phyloP scores from a whole-genome alignment of 345 rosid genomes.

The Crucihimalaya himalaica region DNA sequence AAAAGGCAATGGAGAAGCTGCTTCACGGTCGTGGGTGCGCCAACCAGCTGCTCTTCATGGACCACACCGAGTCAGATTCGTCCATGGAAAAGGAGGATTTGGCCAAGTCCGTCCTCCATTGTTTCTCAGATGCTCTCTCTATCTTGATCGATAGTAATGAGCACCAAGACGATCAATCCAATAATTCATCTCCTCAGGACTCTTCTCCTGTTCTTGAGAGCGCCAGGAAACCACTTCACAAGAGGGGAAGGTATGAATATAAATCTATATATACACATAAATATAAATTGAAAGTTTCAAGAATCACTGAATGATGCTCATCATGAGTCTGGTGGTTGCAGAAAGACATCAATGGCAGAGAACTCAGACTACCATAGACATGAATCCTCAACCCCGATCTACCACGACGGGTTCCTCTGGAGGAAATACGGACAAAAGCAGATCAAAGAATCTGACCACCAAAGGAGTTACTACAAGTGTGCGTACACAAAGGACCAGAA shows the following conservation, averaged over 20 bases:
- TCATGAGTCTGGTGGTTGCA: conserved; percentile 13
- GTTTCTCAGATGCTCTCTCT: conserved; percentile 42
- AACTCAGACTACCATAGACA: conserved; percentile 34
- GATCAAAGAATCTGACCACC: conserved; percentile 46
- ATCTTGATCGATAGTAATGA: conserved; percentile 28
- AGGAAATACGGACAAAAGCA: conserved; percentile 64
- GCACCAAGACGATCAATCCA: conserved; percentile 26
- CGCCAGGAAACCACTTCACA: conserved; percentile 30
- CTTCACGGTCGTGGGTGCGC: conserved; percentile 39
- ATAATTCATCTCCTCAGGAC: conserved; percentile 31
- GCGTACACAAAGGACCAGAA: conserved; percentile 52
- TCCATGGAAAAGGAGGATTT: conserved; percentile 31
- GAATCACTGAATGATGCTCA: conserved; percentile 5
- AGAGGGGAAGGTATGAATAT: conserved; percentile 32
- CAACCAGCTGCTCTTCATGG: conserved; percentile 33
- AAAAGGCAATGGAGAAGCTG: conserved; percentile 37
- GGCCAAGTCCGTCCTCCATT: conserved; percentile 38
- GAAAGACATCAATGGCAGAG: conserved; percentile 40
- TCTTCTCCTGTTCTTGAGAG: conserved; percentile 30
- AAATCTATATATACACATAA: neutral
- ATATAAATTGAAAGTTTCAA: neutral
- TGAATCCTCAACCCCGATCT: conserved; percentile 32
- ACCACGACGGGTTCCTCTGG: conserved; percentile 58
- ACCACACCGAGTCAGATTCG: conserved; percentile 23
- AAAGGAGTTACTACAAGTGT: conserved; percentile 60